phyloP scores from a whole-genome alignment of 1,284 basidiomycete species.

The Coniferiporia sulphurascens region DNA sequence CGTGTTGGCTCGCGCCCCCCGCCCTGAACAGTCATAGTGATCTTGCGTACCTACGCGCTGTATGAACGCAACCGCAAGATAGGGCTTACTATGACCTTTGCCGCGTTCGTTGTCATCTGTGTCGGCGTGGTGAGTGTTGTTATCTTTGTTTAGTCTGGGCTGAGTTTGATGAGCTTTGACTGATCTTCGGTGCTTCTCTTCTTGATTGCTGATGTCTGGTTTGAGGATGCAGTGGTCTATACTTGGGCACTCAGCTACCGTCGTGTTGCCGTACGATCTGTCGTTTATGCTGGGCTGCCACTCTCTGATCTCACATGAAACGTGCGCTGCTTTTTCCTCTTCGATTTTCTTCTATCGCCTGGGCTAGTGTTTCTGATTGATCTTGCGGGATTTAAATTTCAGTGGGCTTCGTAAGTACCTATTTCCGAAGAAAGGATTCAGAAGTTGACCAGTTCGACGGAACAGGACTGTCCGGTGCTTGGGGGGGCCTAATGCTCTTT shows the following conservation, averaged over 20 bases:
- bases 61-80: slow-evolving; percentile 8
- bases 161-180: background rate
- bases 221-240: slow-evolving; percentile 8
- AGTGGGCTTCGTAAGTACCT: background rate
- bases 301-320: slow-evolving; percentile 1
- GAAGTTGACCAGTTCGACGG: background rate
- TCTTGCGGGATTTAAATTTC: background rate
- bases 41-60: slow-evolving; percentile 18
- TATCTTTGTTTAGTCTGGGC: background rate
- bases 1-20: no score
- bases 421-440: background rate
- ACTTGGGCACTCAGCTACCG: background rate
- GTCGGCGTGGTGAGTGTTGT: slow-evolving; percentile 7
- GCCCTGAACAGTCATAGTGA: slow-evolving; percentile 12
- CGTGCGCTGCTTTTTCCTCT: background rate
- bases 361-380: background rate
- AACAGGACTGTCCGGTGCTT: slow-evolving; percentile 32
- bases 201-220: background rate
- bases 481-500: slow-evolving; percentile 36
- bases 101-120: slow-evolving; percentile 7
- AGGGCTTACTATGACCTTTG: background rate
- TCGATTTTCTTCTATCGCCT: background rate
- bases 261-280: background rate
- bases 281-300: slow-evolving; percentile 14
- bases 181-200: no score